phyloP scores from a whole-genome alignment of 495 filamentous ascomycete species.

The Talaromyces ruber region DNA sequence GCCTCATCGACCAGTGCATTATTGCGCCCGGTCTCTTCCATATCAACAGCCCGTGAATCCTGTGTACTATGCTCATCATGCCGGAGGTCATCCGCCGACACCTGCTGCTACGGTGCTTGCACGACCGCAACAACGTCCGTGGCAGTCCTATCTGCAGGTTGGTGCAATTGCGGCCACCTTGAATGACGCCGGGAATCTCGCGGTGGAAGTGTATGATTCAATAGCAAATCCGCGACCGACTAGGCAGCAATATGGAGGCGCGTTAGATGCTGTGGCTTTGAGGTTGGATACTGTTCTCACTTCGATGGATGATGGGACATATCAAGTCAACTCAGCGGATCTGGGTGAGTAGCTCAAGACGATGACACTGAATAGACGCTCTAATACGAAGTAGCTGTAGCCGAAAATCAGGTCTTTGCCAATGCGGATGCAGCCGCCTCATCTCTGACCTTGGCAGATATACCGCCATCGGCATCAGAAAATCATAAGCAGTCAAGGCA shows the following conservation, averaged over 20 bases:
- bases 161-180: background rate
- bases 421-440: background rate
- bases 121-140: background rate
- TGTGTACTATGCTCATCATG: background rate
- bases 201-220: background rate
- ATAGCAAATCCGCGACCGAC: background rate
- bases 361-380: background rate
- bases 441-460: conserved; percentile 2
- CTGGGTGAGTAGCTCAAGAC: conserved; percentile 28
- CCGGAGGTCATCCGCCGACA: background rate
- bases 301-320: conserved; percentile 59
- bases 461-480: conserved; percentile 10
- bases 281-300: conserved; percentile 58
- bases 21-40: background rate
- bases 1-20: background rate
- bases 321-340: conserved; percentile 53
- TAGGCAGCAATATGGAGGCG: background rate
- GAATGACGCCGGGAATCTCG: conserved; percentile 4
- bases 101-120: background rate
- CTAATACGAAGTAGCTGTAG: conserved; percentile 4
- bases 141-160: background rate
- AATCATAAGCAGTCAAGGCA: conserved; percentile 11
- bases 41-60: background rate
- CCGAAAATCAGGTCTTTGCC: conserved; percentile 9
- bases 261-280: conserved; percentile 2